Percentiles rank a stretch among this genome's conserved stretches.
Evolutionary conservation across 768 basidiomycete genomes (phyloP).

Genomic region (Suillus sp.): DNA sequence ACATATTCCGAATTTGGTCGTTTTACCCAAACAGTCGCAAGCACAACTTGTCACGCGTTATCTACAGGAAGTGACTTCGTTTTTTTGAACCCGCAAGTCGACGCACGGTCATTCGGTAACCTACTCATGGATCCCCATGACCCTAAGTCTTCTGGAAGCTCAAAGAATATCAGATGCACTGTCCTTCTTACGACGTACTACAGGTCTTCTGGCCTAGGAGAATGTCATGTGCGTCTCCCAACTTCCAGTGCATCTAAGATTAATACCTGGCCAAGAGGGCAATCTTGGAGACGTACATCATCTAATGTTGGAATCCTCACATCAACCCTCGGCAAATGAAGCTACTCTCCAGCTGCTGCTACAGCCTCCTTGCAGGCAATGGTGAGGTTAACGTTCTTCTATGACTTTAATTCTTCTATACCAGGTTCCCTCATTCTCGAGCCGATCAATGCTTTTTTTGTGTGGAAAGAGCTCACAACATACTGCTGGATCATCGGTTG

Average conservation of each 20-base stretch:
- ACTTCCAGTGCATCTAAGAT: constrained; percentile 9
- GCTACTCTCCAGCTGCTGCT: background rate
- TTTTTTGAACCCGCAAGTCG: background rate
- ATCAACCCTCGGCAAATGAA: constrained; percentile 6
- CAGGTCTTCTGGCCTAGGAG: constrained; percentile 3
- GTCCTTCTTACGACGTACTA: constrained; percentile 9
- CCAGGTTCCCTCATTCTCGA: background rate
- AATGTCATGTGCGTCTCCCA: constrained; percentile 1
- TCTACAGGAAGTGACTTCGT: background rate
- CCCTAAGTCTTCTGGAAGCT: constrained; percentile 9
- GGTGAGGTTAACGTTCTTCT: constrained; percentile 5
- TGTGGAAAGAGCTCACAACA: background rate
- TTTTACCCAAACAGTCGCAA: background rate
- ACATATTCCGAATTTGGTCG: constrained; percentile 1
- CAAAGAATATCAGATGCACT: constrained; percentile 10
- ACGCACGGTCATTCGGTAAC: constrained; percentile 10
- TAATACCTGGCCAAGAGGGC: constrained; percentile 3
- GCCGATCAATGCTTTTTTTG: constrained; percentile 7
- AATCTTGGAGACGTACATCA: constrained; percentile 7
- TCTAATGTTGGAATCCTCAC: constrained; percentile 3
- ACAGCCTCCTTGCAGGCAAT: constrained; percentile 12
- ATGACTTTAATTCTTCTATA: constrained; percentile 9
- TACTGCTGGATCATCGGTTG: background rate
- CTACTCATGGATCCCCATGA: constrained; percentile 7
- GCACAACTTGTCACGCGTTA: background rate